Conservation (phyloP, 2,329 filamentous ascomycete genomes). For the Pleoardoris graminearum region DNA sequence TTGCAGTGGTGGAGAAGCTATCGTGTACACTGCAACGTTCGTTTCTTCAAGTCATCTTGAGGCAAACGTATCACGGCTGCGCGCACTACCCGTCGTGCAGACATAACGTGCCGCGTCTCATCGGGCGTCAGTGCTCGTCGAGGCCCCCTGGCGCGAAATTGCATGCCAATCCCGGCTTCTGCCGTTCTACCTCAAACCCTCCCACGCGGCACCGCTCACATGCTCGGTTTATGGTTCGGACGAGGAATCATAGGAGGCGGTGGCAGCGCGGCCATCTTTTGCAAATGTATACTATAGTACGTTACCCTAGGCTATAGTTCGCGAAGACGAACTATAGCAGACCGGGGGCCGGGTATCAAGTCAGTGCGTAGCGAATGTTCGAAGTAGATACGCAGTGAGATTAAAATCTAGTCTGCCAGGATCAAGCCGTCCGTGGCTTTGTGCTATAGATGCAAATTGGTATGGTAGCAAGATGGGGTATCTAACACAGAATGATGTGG, state of each 20-base stretch:
- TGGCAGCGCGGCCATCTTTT: background rate
- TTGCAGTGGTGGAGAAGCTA: slow-evolving; percentile 3
- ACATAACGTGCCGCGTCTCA: slow-evolving; percentile 12
- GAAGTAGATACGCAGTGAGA: background rate
- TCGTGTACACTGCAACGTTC: slow-evolving; percentile 1
- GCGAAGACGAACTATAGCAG: background rate
- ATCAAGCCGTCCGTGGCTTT: background rate
- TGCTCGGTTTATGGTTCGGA: background rate
- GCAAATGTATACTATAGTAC: background rate
- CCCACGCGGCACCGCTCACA: background rate
- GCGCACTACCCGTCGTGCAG: background rate
- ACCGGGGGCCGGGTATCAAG: background rate
- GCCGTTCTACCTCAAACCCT: slow-evolving; percentile 8
- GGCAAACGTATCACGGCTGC: background rate
- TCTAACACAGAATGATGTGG: slow-evolving; percentile 12
- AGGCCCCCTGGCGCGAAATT: slow-evolving; percentile 12
- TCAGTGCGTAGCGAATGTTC: no score
- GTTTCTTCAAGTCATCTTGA: background rate
- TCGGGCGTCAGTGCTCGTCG: slow-evolving; percentile 4
- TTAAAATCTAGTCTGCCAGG: slow-evolving; percentile 13
- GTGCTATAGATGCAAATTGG: slow-evolving; percentile 15
- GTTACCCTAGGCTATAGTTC: background rate
- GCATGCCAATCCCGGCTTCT: slow-evolving; percentile 11
- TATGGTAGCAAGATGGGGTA: slow-evolving; percentile 8
- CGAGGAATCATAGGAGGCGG: background rate